Conservation (phyloP, 148 eudicot species). For the Chenopodium album region DNA sequence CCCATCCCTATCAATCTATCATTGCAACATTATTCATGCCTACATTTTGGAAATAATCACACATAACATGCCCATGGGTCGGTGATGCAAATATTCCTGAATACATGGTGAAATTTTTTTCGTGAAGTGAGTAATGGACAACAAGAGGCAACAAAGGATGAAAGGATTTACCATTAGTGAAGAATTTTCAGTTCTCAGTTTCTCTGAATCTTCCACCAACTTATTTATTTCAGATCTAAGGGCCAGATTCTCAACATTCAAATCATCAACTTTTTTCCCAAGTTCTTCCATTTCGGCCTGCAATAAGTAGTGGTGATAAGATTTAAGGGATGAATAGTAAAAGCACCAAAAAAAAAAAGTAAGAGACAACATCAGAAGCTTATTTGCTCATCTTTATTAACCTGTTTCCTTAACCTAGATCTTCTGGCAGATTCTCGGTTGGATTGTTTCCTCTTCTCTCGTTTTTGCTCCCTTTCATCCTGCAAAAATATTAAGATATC, state of each 20-base stretch:
- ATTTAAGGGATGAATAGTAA: background rate
- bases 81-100: background rate
- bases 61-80: no score
- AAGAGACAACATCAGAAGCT: background rate
- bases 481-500: constrained; percentile 3
- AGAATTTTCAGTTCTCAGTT: constrained; percentile 40
- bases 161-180: constrained; percentile 32
- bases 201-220: constrained; percentile 40
- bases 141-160: background rate
- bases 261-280: constrained; percentile 42
- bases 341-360: background rate
- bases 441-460: constrained; percentile 53
- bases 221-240: constrained; percentile 45
- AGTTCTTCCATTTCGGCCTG: constrained; percentile 57
- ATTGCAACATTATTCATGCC: no score
- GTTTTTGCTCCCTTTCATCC: constrained; percentile 45
- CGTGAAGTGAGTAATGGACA: background rate
- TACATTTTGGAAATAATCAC: no score
- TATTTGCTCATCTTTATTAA: constrained; percentile 6
- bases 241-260: constrained; percentile 44
- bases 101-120: background rate
- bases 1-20: no score
- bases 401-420: constrained; percentile 49
- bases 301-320: background rate
- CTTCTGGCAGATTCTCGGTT: constrained; percentile 53